A percentile compares a stretch with the other conserved stretches of the same genome.
Conservation (phyloP, 108 stramenopile species). For the Cyclostephanos invisitatus region DNA sequence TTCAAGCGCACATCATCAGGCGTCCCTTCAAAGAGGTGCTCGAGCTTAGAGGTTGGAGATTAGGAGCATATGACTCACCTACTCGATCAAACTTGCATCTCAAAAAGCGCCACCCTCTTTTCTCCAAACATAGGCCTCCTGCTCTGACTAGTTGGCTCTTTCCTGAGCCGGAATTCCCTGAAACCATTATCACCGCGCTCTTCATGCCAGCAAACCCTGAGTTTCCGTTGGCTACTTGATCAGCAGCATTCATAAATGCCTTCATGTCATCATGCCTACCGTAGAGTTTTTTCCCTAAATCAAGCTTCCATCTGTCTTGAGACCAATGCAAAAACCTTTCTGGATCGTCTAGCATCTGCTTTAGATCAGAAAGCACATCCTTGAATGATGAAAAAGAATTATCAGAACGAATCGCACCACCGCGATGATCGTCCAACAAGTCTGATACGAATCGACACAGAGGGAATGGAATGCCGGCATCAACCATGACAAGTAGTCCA, state of each 20-base stretch:
- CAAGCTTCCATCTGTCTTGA: constrained; percentile 22
- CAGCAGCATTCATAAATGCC: constrained; percentile 17
- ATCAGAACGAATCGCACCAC: constrained; percentile 15
- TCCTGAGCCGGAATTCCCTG: constrained; percentile 24
- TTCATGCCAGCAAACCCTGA: background rate
- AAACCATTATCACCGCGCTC: constrained; percentile 18
- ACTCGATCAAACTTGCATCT: constrained; percentile 38
- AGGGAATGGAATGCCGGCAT: constrained; percentile 19
- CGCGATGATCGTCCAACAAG: constrained; percentile 14
- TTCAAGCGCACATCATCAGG: background rate
- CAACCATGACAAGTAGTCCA: constrained; percentile 13
- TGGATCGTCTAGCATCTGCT: constrained; percentile 20
- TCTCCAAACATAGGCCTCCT: background rate
- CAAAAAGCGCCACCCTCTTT: constrained; percentile 33
- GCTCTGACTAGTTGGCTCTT: constrained; percentile 25
- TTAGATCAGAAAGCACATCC: constrained; percentile 23
- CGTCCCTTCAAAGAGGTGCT: background rate
- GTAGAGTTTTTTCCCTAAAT: constrained; percentile 19
- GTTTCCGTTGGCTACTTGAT: constrained; percentile 5
- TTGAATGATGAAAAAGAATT: constrained; percentile 22
- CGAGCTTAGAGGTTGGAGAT: background rate
- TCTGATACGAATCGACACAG: constrained; percentile 23
- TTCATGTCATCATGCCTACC: constrained; percentile 16
- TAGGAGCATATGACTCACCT: background rate
- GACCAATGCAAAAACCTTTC: constrained; percentile 19